These are phyloP conservation scores for Trifolium dubium DNA, from an alignment of 306 rosid genomes.

Conservation along the genomic window DNA sequence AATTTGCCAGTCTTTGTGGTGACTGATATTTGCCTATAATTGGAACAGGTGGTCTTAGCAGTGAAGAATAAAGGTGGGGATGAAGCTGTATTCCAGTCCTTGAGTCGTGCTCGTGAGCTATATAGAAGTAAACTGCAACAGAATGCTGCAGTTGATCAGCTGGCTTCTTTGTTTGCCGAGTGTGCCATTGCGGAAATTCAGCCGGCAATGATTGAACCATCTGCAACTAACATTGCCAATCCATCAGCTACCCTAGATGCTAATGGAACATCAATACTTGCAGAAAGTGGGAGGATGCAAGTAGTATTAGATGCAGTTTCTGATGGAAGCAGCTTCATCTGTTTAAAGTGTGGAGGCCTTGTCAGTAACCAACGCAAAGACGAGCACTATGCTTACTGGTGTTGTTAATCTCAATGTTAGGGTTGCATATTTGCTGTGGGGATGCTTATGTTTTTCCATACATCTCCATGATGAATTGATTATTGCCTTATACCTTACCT, in stretches of 20 bases:
- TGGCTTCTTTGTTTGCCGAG: conserved; percentile 94
- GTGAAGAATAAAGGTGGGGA: conserved; percentile 86
- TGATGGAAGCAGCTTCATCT: conserved; percentile 95
- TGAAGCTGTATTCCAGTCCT: conserved; percentile 76
- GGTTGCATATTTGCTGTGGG: conserved; percentile 22
- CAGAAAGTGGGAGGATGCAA: conserved; percentile 89
- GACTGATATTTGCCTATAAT: conserved; percentile 24
- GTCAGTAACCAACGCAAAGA: conserved; percentile 89
- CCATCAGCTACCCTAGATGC: conserved; percentile 48
- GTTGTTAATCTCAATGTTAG: conserved; percentile 56
- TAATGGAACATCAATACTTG: conserved; percentile 73
- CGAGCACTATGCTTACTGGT: conserved; percentile 89
- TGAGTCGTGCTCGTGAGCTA: conserved; percentile 82
- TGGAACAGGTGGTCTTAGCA: conserved; percentile 74
- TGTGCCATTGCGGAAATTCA: conserved; percentile 93
- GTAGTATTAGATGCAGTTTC: conserved; percentile 89
- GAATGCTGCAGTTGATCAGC: conserved; percentile 72
- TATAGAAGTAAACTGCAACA: conserved; percentile 75
- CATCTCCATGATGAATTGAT: conserved; percentile 36
- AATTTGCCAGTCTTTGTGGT: conserved; percentile 7
- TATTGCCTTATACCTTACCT: conserved; percentile 12
- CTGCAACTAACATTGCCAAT: conserved; percentile 26
- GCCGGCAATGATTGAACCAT: conserved; percentile 54
- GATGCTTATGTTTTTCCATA: conserved; percentile 41
- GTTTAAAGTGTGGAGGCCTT: conserved; percentile 96